These are phyloP conservation scores for Lophiotrema nucula DNA, from an alignment of 495 filamentous ascomycete species.

Conservation along the genomic window DNA sequence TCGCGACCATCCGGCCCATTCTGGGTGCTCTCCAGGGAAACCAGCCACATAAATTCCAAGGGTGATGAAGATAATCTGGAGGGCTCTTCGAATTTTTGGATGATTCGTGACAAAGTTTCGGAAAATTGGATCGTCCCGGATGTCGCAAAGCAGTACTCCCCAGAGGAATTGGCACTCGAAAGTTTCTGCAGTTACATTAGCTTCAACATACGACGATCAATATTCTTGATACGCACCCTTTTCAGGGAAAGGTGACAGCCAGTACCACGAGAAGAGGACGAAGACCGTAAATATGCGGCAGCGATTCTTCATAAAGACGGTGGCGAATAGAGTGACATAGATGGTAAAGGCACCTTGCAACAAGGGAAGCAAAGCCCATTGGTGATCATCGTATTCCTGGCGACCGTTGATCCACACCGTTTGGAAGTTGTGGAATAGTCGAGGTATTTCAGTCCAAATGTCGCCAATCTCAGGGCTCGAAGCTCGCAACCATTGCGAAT, in stretches of 20 bases:
- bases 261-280: conserved; percentile 52
- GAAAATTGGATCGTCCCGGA: conserved; percentile 54
- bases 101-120: conserved; percentile 49
- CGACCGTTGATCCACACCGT: conserved; percentile 60
- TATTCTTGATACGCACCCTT: conserved; percentile 19
- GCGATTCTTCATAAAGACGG: conserved; percentile 55
- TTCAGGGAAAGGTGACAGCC: not conserved
- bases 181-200: conserved; percentile 43
- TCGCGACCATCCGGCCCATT: conserved; percentile 59
- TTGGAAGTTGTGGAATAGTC: conserved; percentile 47
- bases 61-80: conserved; percentile 47
- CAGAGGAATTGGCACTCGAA: conserved; percentile 63
- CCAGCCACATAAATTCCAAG: conserved; percentile 57
- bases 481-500: conserved; percentile 57
- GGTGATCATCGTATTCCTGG: conserved; percentile 63
- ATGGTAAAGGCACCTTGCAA: conserved; percentile 62
- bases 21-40: conserved; percentile 59
- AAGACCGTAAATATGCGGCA: conserved; percentile 54
- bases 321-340: conserved; percentile 56
- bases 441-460: conserved; percentile 50
- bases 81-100: conserved; percentile 43
- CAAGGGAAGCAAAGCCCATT: conserved; percentile 65
- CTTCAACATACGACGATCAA: not conserved
- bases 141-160: conserved; percentile 62
- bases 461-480: conserved; percentile 37